Conservation (phyloP, 352 stramenopile genomes). For the Globisporangium polare region DNA sequence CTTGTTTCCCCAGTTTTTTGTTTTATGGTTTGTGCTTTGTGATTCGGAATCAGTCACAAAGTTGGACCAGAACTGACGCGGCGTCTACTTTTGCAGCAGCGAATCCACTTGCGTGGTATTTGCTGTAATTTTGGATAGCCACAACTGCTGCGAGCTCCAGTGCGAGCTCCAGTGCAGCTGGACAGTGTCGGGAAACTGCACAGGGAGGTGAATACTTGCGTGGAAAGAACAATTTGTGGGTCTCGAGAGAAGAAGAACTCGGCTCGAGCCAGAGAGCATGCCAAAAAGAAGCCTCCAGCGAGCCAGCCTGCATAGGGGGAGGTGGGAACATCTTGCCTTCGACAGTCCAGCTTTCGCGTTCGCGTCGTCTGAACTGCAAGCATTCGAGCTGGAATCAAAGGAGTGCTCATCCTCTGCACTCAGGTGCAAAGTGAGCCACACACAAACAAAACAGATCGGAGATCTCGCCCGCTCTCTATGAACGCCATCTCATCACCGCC, state of each 20-base stretch:
- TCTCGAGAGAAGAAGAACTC: too few species aligned
- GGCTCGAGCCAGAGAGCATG: not conserved
- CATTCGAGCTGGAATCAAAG: not conserved
- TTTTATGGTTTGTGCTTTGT: not conserved
- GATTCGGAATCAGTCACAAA: conserved; percentile 5
- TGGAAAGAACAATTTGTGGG: not conserved
- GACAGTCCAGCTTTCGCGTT: not conserved
- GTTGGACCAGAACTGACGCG: not conserved
- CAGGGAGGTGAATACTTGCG: not conserved
- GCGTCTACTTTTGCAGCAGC: not conserved
- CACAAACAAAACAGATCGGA: too few species aligned
- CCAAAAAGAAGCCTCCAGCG: too few species aligned
- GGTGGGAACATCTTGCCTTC: too few species aligned
- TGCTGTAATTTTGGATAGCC: not conserved
- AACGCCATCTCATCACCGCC: too few species aligned
- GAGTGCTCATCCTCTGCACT: too few species aligned
- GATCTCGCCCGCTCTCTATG: too few species aligned
- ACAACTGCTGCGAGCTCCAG: not conserved
- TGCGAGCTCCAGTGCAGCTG: too few species aligned
- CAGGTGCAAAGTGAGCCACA: not conserved
- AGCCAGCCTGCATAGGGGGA: too few species aligned
- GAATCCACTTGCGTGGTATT: not conserved
- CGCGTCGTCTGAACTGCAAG: not conserved
- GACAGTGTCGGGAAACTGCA: not conserved
- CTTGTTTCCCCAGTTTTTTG: not conserved